Evolutionary conservation across 139 green algal species (phyloP).

Genomic region (Picochlorum sp.): DNA sequence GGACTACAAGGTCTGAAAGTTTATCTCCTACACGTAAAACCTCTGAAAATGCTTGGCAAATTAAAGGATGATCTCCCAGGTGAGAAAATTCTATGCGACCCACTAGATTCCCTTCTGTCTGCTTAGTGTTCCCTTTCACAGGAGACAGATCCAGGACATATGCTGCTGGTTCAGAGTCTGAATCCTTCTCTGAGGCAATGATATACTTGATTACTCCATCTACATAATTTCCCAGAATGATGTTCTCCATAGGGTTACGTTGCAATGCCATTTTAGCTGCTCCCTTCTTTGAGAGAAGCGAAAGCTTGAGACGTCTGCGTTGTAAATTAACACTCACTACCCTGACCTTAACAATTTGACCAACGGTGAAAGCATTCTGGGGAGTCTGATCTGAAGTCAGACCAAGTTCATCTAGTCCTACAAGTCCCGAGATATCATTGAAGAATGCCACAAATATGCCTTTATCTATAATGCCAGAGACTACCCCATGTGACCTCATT

Average conservation of each 20-base stretch:
- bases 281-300: conserved; percentile 10
- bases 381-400: conserved; percentile 44
- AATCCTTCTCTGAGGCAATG: conserved; percentile 28
- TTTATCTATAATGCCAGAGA: conserved; percentile 68
- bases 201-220: too few species aligned
- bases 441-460: conserved; percentile 88
- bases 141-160: conserved; percentile 23
- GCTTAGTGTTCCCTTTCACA: conserved; percentile 7
- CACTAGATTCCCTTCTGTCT: conserved; percentile 41
- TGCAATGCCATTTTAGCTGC: conserved; percentile 1
- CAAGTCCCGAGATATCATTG: conserved; percentile 18
- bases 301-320: conserved; percentile 33
- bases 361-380: conserved; percentile 33
- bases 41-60: conserved; percentile 31
- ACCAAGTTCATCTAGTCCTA: conserved; percentile 48
- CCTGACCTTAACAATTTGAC: conserved; percentile 21
- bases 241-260: conserved; percentile 46
- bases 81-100: conserved; percentile 47
- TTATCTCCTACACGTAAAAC: conserved; percentile 19
- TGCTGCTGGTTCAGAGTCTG: conserved; percentile 40
- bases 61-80: conserved; percentile 64
- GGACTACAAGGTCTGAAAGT: conserved; percentile 1
- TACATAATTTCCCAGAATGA: too few species aligned
- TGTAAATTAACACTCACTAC: conserved; percentile 32
- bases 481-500: conserved; percentile 57